These are phyloP conservation scores for Aspergillus affinis DNA, from an alignment of 495 filamentous ascomycete genomes.

Conservation along the genomic window DNA sequence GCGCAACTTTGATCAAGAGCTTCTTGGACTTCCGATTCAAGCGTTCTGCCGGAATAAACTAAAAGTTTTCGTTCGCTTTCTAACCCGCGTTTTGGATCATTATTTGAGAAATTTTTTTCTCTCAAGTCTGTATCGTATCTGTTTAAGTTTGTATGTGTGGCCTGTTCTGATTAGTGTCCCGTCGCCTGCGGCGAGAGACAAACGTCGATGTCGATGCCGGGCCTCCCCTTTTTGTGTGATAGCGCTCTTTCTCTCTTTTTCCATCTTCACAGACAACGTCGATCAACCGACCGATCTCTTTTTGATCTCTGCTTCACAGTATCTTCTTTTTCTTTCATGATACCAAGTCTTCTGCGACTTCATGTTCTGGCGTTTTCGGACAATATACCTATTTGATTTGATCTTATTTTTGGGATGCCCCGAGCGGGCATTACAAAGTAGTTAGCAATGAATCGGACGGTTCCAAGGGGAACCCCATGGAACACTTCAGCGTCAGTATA, in stretches of 20 bases:
- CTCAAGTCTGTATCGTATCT: slow-evolving; percentile 34
- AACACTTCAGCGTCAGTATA: too few relatives aligned
- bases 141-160: slow-evolving; percentile 35
- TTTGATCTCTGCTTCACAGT: not conserved
- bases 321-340: slow-evolving; percentile 17
- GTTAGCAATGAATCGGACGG: not conserved
- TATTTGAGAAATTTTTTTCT: slow-evolving; percentile 27
- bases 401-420: slow-evolving; percentile 2
- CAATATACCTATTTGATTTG: slow-evolving; percentile 36
- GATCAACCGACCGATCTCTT: not conserved
- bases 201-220: slow-evolving; percentile 8
- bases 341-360: slow-evolving; percentile 11
- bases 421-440: slow-evolving; percentile 4
- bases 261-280: slow-evolving; percentile 7
- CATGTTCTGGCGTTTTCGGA: slow-evolving; percentile 30
- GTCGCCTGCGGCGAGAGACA: not conserved
- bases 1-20: slow-evolving; percentile 31
- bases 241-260: slow-evolving; percentile 19
- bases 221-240: slow-evolving; percentile 23
- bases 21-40: slow-evolving; percentile 40
- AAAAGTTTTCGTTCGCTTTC: slow-evolving; percentile 39
- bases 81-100: slow-evolving; percentile 25
- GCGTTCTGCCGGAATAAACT: slow-evolving; percentile 39
- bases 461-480: too few relatives aligned
- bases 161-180: slow-evolving; percentile 24